Evolutionary conservation across 805 yeast species (phyloP).

Genomic region (Saccharomycopsis synnaedendra): DNA sequence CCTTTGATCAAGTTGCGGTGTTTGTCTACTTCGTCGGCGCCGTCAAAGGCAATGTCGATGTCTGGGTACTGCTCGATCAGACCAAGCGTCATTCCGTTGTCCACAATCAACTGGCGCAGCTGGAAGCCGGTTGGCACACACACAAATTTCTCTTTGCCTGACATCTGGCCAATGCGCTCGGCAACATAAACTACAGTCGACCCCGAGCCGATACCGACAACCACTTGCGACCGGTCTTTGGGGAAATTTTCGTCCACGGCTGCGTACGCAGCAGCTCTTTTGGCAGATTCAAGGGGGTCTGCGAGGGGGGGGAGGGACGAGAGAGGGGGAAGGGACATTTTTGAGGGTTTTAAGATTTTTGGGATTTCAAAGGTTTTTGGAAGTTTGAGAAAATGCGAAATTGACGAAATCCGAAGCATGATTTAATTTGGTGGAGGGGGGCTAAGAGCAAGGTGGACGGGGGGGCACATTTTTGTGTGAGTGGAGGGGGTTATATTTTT

Average conservation of each 20-base stretch:
- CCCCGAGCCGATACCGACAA: slow-evolving; percentile 93
- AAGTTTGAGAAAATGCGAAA: not conserved
- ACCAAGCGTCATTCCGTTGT: slow-evolving; percentile 69
- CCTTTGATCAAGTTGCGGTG: slow-evolving; percentile 85
- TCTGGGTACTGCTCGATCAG: slow-evolving; percentile 73
- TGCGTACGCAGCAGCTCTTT: slow-evolving; percentile 76
- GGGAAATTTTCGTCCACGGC: slow-evolving; percentile 89
- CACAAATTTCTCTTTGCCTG: slow-evolving; percentile 41
- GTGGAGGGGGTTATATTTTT: no score
- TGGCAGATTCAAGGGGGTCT: slow-evolving; percentile 59
- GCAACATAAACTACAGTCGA: slow-evolving; percentile 97
- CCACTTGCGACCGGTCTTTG: slow-evolving; percentile 32
- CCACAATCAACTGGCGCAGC: slow-evolving; percentile 73
- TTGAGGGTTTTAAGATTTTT: not conserved
- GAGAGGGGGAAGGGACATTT: not conserved
- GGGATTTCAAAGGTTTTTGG: not conserved
- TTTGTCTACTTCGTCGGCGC: slow-evolving; percentile 93
- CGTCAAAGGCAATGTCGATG: slow-evolving; percentile 92
- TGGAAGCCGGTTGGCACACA: slow-evolving; percentile 98
- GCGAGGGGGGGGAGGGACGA: slow-evolving; percentile 27
- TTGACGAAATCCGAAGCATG: not conserved
- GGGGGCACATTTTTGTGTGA: no score
- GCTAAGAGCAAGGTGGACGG: no score
- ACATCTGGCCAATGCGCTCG: slow-evolving; percentile 73
- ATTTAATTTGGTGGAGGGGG: not conserved